Percentiles rank a stretch among this genome's conserved stretches.
Conservation (phyloP, 805 yeast genomes). For the Saturnispora ahearnii region DNA sequence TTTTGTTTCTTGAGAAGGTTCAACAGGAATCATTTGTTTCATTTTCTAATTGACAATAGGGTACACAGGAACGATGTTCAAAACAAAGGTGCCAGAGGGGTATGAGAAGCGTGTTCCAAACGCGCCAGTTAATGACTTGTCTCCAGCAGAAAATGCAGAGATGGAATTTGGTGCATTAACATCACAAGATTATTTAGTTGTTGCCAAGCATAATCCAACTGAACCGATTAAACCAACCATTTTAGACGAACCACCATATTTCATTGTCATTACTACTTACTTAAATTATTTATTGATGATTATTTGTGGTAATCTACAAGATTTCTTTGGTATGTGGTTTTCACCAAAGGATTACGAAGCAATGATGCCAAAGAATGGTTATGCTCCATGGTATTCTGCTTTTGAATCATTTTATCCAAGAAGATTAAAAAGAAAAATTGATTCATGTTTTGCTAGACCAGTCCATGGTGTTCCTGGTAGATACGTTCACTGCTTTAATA, state of each 20-base stretch:
- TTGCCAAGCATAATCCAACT: slow-evolving; percentile 47
- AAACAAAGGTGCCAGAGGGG: slow-evolving; percentile 3
- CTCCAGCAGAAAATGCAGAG: slow-evolving; percentile 36
- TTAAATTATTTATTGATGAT: slow-evolving; percentile 76
- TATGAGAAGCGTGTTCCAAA: slow-evolving; percentile 22
- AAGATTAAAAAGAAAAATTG: slow-evolving; percentile 81
- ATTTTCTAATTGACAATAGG: not conserved
- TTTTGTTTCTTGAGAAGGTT: not conserved
- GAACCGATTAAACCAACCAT: slow-evolving; percentile 54
- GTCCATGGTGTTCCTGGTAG: slow-evolving; percentile 98
- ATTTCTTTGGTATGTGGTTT: slow-evolving; percentile 73
- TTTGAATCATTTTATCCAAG: slow-evolving; percentile 92
- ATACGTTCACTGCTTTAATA: slow-evolving; percentile 69
- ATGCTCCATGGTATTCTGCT: slow-evolving; percentile 92
- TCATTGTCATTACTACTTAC: slow-evolving; percentile 72
- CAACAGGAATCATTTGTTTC: not conserved
- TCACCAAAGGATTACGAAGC: slow-evolving; percentile 56
- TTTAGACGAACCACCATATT: slow-evolving; percentile 80
- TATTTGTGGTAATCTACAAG: slow-evolving; percentile 83
- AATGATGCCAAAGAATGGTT: slow-evolving; percentile 71
- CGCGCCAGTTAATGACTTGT: slow-evolving; percentile 24
- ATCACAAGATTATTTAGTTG: slow-evolving; percentile 54
- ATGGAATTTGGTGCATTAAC: slow-evolving; percentile 69
- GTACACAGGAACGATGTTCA: not conserved
- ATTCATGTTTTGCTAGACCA: slow-evolving; percentile 92